Evolutionary conservation across 345 rosid species (phyloP), one percentile per base, ranked within the genome.

Genomic region (Eucalyptus sideroxylon): DNA sequence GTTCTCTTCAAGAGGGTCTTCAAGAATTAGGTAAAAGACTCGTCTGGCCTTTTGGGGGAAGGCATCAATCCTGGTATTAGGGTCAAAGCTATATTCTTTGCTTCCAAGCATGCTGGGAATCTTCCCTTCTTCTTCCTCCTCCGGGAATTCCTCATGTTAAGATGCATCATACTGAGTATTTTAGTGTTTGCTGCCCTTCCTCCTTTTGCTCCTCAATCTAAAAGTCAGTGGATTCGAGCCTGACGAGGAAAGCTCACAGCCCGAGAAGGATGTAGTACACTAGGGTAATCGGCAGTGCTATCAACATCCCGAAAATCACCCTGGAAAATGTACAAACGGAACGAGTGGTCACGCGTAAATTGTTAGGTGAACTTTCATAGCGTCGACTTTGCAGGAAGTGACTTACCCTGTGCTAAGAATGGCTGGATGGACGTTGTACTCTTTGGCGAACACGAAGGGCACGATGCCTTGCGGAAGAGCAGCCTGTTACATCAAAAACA

Each of bases 271-370:
- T 94, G 93, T 97, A 97, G 96, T 97, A 97, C 88, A 97, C 95
- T 7, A 97, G 94, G 21, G 99, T 96, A 86, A 97, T 96, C 16
- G 99, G 99, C 90, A 97, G 93, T 6, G 99, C 99, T 92, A 97
- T 94, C 91, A 97, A 91, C 99, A 97, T 96, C 89, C 99, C 99
- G 90, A 97, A 97, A 88, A 97, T 97, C 42, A 97, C 99, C 92
- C 99, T 97, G 96, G 15, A 87, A 88, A 19, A 37, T 77, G 27
- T 9, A 23, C 16, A 11, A 42, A 21, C 47, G 30, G 83, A 11
- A 77, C 47, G 16, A 77, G 23, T 2, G 14, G 85, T 77, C 85
- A 77, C 81, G 21, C 2, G 5, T 34, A 19, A 37, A 6, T 17
- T 9, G 81, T 8, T 11, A 21, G 47, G 24, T 77, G 47, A 77